These are phyloP conservation scores for Metschnikowia sp. DNA, from an alignment of 805 yeast species.

Conservation along the genomic window DNA sequence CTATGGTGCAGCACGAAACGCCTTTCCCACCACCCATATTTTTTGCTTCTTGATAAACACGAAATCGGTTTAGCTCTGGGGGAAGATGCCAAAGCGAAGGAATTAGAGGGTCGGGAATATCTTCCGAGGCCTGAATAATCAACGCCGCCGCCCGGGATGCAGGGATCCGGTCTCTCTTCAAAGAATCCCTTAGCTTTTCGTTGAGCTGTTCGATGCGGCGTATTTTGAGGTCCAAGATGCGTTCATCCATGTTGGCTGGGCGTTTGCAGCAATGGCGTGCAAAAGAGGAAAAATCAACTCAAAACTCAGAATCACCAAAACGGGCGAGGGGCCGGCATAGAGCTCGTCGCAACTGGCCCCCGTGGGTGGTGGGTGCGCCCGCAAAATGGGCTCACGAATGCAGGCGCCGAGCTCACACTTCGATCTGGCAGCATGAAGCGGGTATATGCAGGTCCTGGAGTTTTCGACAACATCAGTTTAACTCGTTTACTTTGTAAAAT, in stretches of 20 bases:
- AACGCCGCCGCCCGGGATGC: conserved; percentile 60
- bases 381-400: not conserved
- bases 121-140: conserved; percentile 41
- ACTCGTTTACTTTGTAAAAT: too few species aligned
- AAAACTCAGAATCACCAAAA: conserved; percentile 4
- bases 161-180: conserved; percentile 56
- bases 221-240: conserved; percentile 54
- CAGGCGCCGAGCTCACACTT: conserved; percentile 2
- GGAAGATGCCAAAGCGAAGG: conserved; percentile 42
- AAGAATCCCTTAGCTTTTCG: conserved; percentile 46
- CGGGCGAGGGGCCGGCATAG: conserved; percentile 5
- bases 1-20: conserved; percentile 32
- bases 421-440: not conserved
- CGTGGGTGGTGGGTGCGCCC: too few species aligned
- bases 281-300: conserved; percentile 6
- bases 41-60: conserved; percentile 18
- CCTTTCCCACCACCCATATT: conserved; percentile 10
- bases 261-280: not conserved
- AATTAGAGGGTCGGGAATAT: conserved; percentile 46
- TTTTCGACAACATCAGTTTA: not conserved
- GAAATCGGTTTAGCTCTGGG: conserved; percentile 33
- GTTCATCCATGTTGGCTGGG: conserved; percentile 24
- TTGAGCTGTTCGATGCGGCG: conserved; percentile 60
- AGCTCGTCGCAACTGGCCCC: not conserved
- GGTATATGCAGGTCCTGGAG: not conserved